Conservation (phyloP, 2,329 filamentous ascomycete species). For the Talaromyces rugulosus region DNA sequence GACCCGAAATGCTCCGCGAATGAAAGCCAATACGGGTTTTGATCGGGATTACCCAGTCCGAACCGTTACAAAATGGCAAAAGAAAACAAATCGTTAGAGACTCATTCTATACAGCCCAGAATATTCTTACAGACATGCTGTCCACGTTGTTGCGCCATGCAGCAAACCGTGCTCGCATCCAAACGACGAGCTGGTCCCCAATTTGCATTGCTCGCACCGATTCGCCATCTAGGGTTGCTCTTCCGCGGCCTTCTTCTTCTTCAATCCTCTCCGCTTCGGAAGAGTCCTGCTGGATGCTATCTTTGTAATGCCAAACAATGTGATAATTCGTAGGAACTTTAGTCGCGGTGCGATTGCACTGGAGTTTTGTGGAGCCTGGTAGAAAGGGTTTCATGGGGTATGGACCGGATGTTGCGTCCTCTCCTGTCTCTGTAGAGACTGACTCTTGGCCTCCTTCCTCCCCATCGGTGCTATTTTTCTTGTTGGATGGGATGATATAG, state of each 20-base stretch:
- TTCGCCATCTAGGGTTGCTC: conserved; percentile 31
- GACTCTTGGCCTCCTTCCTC: background rate
- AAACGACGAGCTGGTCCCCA: conserved; percentile 35
- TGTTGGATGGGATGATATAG: conserved; percentile 23
- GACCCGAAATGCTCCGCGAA: too few species aligned
- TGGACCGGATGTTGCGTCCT: background rate
- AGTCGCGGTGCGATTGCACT: conserved; percentile 25
- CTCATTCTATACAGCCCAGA: conserved; percentile 26
- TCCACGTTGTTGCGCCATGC: conserved; percentile 34
- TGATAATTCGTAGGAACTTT: conserved; percentile 19
- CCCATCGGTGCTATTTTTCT: background rate
- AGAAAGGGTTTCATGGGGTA: conserved; percentile 18
- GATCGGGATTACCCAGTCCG: background rate
- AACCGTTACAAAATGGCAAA: background rate
- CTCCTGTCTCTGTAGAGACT: background rate
- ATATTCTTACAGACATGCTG: conserved; percentile 27
- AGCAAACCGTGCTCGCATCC: conserved; percentile 33
- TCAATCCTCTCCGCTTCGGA: conserved; percentile 29
- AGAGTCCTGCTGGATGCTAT: conserved; percentile 27
- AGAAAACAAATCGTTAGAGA: background rate
- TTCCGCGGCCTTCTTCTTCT: conserved; percentile 27
- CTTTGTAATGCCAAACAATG: conserved; percentile 34
- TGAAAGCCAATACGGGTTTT: background rate
- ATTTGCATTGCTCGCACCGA: conserved; percentile 30
- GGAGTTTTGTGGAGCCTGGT: conserved; percentile 26